Conservation (phyloP, 2,329 filamentous ascomycete genomes). For the Phoma sp. region DNA sequence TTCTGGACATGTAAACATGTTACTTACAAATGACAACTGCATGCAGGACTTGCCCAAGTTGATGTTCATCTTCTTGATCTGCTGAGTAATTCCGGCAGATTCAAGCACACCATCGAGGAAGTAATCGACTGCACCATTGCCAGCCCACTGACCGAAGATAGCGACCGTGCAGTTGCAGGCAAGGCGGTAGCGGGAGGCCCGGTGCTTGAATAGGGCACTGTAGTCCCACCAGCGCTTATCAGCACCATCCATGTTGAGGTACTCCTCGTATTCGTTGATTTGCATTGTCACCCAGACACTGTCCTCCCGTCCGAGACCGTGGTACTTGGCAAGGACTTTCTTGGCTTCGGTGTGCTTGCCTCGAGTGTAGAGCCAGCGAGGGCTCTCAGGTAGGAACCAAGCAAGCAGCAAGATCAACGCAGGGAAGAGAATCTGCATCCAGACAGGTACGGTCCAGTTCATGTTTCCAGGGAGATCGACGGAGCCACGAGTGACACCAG, state of each 20-base stretch:
- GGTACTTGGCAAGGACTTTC: constrained; percentile 64
- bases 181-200: constrained; percentile 40
- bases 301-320: constrained; percentile 54
- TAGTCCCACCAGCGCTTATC: constrained; percentile 46
- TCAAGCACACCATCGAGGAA: constrained; percentile 44
- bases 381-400: constrained; percentile 65
- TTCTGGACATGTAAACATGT: background rate
- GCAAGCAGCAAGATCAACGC: constrained; percentile 54
- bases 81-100: constrained; percentile 42
- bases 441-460: constrained; percentile 56
- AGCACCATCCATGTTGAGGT: constrained; percentile 32
- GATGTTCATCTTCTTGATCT: constrained; percentile 44
- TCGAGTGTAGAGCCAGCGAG: constrained; percentile 58
- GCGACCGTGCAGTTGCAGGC: constrained; percentile 48
- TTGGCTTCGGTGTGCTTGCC: constrained; percentile 63
- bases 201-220: constrained; percentile 37
- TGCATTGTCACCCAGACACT: constrained; percentile 45
- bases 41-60: constrained; percentile 46
- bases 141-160: constrained; percentile 50
- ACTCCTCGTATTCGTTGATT: constrained; percentile 45
- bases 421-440: constrained; percentile 43
- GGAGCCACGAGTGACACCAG: constrained; percentile 33
- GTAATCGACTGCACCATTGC: constrained; percentile 47
- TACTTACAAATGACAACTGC: constrained; percentile 38
- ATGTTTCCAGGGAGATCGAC: constrained; percentile 23